Evolutionary conservation across 176 grass and related monocot genomes (phyloP).

Genomic region (Secale cereale): DNA sequence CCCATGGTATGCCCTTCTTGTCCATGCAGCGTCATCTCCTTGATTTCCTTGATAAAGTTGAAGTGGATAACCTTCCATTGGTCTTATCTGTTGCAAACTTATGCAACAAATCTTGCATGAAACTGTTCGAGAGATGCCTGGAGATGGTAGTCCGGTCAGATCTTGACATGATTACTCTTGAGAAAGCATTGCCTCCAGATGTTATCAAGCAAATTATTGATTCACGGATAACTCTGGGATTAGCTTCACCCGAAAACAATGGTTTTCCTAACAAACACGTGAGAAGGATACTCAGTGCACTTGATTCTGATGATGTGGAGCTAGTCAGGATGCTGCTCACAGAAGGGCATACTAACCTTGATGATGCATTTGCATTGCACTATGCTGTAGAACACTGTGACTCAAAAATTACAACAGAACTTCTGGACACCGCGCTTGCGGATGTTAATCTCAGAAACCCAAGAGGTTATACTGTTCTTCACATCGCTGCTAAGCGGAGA

Average conservation of each 20-base stretch:
- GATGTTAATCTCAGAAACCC: slow-evolving; percentile 82
- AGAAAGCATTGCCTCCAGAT: slow-evolving; percentile 57
- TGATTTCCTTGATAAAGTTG: slow-evolving; percentile 77
- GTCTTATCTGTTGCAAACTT: slow-evolving; percentile 69
- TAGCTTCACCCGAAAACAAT: slow-evolving; percentile 33
- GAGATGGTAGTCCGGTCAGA: slow-evolving; percentile 58
- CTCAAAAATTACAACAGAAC: slow-evolving; percentile 80
- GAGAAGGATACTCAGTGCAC: slow-evolving; percentile 69
- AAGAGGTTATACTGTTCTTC: slow-evolving; percentile 91
- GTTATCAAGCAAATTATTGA: slow-evolving; percentile 63
- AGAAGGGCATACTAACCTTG: slow-evolving; percentile 82
- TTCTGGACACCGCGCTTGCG: slow-evolving; percentile 77
- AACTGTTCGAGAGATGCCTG: slow-evolving; percentile 62
- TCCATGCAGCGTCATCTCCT: slow-evolving; percentile 71
- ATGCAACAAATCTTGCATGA: slow-evolving; percentile 57
- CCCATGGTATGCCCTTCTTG: neutral
- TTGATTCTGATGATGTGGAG: slow-evolving; percentile 88
- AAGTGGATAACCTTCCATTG: slow-evolving; percentile 63
- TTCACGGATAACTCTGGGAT: slow-evolving; percentile 45
- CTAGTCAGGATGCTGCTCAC: slow-evolving; percentile 78
- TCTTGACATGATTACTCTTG: slow-evolving; percentile 71
- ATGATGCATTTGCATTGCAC: slow-evolving; percentile 86
- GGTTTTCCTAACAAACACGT: slow-evolving; percentile 61
- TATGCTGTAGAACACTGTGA: slow-evolving; percentile 92
- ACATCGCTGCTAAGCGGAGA: slow-evolving; percentile 65